A percentile compares a stretch with the other conserved stretches of the same genome.
phyloP scores from a whole-genome alignment of 352 stramenopile species.

The Globisporangium lucens region DNA sequence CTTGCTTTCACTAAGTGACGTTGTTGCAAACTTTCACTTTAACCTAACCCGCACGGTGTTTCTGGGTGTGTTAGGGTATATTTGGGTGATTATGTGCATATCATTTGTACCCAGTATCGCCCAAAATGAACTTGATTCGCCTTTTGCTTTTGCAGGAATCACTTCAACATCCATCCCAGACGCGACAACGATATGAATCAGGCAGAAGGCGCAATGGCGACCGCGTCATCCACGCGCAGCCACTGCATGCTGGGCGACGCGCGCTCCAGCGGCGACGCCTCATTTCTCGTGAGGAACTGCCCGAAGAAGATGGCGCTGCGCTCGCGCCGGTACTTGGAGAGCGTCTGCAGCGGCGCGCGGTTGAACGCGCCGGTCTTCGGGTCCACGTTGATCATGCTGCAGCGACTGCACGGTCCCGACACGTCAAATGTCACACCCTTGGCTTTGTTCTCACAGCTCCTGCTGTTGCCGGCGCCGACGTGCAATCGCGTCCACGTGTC shows the following conservation, averaged over 20 bases:
- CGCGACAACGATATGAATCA: background rate
- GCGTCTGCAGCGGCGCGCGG: slow-evolving; percentile 57
- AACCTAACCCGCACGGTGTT: too few relatives aligned
- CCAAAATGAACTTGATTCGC: too few relatives aligned
- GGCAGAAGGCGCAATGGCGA: slow-evolving; percentile 20
- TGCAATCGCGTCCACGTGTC: slow-evolving; percentile 56
- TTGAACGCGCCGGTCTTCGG: slow-evolving; percentile 54
- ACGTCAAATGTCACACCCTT: slow-evolving; percentile 40
- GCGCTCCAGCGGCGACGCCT: background rate
- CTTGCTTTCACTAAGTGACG: too few relatives aligned
- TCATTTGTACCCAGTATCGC: too few relatives aligned
- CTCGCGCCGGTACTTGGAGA: slow-evolving; percentile 72
- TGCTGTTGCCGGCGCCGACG: slow-evolving; percentile 16
- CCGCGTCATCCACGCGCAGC: slow-evolving; percentile 30
- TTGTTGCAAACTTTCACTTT: too few relatives aligned
- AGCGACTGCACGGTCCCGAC: slow-evolving; percentile 69
- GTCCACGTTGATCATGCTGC: slow-evolving; percentile 84
- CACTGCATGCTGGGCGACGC: slow-evolving; percentile 24
- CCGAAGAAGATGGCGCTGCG: slow-evolving; percentile 81
- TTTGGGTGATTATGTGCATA: too few relatives aligned
- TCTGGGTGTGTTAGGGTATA: too few relatives aligned
- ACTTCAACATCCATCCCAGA: slow-evolving; percentile 27
- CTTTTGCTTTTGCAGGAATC: too few relatives aligned
- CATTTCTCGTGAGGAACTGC: slow-evolving; percentile 49
- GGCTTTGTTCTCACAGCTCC: too few relatives aligned